A percentile compares a stretch with the other conserved stretches of the same genome.
Evolutionary conservation across 2,329 filamentous ascomycete genomes (phyloP).

Genomic region (Colletotrichum ledebouriae): DNA sequence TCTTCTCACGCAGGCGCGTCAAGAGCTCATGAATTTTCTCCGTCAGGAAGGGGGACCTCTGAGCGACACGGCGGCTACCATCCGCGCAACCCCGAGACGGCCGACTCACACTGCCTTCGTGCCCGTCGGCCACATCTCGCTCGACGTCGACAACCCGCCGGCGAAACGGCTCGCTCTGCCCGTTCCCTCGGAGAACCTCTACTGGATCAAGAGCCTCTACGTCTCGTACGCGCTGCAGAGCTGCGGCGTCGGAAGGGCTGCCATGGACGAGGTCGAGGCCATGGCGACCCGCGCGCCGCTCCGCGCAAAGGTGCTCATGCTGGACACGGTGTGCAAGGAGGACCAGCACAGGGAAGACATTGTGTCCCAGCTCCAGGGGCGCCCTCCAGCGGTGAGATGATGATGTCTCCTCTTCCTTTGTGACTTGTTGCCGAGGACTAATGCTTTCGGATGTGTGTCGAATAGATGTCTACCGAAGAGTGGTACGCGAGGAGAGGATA

Average conservation of each 20-base stretch:
- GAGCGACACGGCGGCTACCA: conserved; percentile 34
- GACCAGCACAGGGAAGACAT: conserved; percentile 35
- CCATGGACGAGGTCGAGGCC: conserved; percentile 48
- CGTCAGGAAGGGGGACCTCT: conserved; percentile 41
- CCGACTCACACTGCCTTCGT: conserved; percentile 43
- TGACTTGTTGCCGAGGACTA: background rate
- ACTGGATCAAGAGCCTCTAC: conserved; percentile 51
- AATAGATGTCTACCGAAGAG: conserved; percentile 47
- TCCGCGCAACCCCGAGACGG: conserved; percentile 27
- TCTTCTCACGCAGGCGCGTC: too few relatives aligned
- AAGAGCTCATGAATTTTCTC: too few relatives aligned
- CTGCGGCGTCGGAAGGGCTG: conserved; percentile 47
- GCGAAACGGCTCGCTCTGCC: conserved; percentile 37
- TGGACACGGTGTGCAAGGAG: conserved; percentile 48
- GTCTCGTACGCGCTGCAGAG: conserved; percentile 46
- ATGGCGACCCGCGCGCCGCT: conserved; percentile 47
- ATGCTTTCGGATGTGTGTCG: background rate
- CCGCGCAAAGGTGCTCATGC: conserved; percentile 45
- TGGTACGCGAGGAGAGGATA: conserved; percentile 50
- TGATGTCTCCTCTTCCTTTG: background rate
- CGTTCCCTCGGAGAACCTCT: conserved; percentile 43
- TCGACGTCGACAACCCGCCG: conserved; percentile 44
- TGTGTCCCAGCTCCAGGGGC: background rate
- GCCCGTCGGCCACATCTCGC: conserved; percentile 51
- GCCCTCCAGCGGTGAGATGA: conserved; percentile 13